Base-by-base conservation (phyloP, 2,329 filamentous ascomycete species). In the Sporothrix variecibatus region DNA sequence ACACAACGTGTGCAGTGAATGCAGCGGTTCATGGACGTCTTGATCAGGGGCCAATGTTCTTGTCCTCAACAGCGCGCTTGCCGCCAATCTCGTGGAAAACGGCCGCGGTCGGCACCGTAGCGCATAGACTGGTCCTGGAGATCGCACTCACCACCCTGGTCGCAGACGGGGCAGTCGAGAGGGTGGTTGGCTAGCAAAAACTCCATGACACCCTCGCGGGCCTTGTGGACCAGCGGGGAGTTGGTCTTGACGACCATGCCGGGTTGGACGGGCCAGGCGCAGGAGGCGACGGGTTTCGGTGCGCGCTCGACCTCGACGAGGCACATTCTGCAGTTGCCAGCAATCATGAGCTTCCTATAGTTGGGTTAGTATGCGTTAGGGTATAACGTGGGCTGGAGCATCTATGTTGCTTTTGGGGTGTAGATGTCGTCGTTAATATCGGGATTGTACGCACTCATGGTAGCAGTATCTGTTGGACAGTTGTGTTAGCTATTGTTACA, bases 231-330 rank as follows among this genome's bases (percentile, higher is more conserved):
- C 77, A 98, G 89, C 60, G 95, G 94, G 74, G 96, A 98, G 85
- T 98, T 94, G 77, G 96, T 99, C 90, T 98, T 98, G 80, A 99
- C 96, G 71, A 97, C 94, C 96, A 99, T 99, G 76, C 96, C 96
- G 73, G 96, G 94, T 84, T 98, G 95, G 78, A 98, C 96, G 71
- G 96, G 96, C 96, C 96, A 99, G 79, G 96, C 96, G 85, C 96
- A 99, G 76, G 96, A 99, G 80, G 96, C 96, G 74, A 98, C 95
- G 75, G 96, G 96, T 86, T 99, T 99, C 75, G 96, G 96, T 75
- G 94, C 93, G 84, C 91, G 91, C 86, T 98, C 96, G 78, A 99
- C 96, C 87, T 99, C 96, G 81, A 99, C 96, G 81, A 99, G 87
- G 85, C 96, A 99, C 96, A 99, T 99, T 87, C 96, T 94, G 85